Evolutionary conservation across 2,329 filamentous ascomycete genomes (phyloP).

Genomic region (Neurospora sp.): DNA sequence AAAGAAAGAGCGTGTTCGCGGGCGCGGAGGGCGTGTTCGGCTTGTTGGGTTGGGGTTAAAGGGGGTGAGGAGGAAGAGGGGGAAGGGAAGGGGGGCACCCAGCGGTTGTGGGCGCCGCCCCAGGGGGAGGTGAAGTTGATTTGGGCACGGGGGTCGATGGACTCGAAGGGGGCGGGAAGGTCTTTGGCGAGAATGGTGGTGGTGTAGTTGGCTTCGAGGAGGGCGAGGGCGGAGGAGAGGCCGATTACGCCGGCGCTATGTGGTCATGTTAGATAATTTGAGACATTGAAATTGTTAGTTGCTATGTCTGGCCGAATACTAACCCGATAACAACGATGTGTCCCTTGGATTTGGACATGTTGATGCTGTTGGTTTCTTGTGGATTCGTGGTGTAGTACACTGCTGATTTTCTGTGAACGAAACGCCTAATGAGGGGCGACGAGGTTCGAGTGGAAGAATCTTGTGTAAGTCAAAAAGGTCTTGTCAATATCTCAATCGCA

Average conservation of each 20-base stretch:
- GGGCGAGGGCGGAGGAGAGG: conserved; percentile 36
- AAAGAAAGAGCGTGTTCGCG: conserved; percentile 35
- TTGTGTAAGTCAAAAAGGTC: not conserved
- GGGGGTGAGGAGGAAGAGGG: not conserved
- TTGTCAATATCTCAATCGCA: not conserved
- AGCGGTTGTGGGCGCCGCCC: conserved; percentile 44
- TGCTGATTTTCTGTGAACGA: not conserved
- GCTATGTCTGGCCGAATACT: not conserved
- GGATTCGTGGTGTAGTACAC: not conserved
- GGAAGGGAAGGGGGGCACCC: conserved; percentile 31
- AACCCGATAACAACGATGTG: conserved; percentile 13
- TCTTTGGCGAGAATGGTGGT: conserved; percentile 37
- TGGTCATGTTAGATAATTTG: conserved; percentile 1
- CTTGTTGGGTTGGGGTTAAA: not conserved
- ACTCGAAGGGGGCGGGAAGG: conserved; percentile 37
- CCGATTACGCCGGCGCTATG: conserved; percentile 44
- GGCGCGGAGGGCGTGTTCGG: conserved; percentile 12
- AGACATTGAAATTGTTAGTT: not conserved
- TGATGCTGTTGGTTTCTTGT: not conserved
- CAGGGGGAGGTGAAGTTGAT: conserved; percentile 49
- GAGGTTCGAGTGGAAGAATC: not conserved
- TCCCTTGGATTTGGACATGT: not conserved
- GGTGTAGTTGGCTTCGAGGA: conserved; percentile 30
- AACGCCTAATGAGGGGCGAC: not conserved
- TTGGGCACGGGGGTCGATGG: conserved; percentile 27